phyloP scores from a whole-genome alignment of 1,284 basidiomycete species.

The Cerrena zonata region DNA sequence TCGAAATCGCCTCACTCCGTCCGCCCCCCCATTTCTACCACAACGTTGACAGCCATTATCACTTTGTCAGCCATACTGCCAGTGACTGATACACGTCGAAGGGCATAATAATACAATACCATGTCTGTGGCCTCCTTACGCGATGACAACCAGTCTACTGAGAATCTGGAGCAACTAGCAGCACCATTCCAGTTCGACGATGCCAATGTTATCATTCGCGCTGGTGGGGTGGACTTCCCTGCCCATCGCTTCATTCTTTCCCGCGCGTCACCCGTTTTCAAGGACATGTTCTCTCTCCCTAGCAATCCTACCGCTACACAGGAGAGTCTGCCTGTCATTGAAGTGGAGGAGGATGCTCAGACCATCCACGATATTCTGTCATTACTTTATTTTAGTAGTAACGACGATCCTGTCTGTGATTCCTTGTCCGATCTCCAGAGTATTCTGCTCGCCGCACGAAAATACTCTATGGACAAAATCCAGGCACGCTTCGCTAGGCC shows the following conservation, averaged over 20 bases:
- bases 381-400: conserved; percentile 26
- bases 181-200: conserved; percentile 13
- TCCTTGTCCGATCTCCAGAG: background rate
- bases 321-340: conserved; percentile 3
- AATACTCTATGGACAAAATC: background rate
- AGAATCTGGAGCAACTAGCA: too few relatives aligned
- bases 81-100: too few relatives aligned
- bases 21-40: too few relatives aligned
- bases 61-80: too few relatives aligned
- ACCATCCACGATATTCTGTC: conserved; percentile 47
- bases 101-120: too few relatives aligned
- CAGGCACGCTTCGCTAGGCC: background rate
- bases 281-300: conserved; percentile 12
- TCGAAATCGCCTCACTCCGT: too few relatives aligned
- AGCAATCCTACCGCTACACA: background rate
- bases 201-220: conserved; percentile 27
- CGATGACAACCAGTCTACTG: too few relatives aligned
- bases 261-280: conserved; percentile 21
- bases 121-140: too few relatives aligned
- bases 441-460: background rate
- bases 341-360: conserved; percentile 35
- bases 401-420: background rate
- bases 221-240: conserved; percentile 17
- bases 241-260: conserved; percentile 9
- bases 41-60: too few relatives aligned